Percentiles rank a stretch among this genome's conserved stretches.
phyloP scores from a whole-genome alignment of 768 basidiomycete genomes.

The Hypholoma fasciculare region DNA sequence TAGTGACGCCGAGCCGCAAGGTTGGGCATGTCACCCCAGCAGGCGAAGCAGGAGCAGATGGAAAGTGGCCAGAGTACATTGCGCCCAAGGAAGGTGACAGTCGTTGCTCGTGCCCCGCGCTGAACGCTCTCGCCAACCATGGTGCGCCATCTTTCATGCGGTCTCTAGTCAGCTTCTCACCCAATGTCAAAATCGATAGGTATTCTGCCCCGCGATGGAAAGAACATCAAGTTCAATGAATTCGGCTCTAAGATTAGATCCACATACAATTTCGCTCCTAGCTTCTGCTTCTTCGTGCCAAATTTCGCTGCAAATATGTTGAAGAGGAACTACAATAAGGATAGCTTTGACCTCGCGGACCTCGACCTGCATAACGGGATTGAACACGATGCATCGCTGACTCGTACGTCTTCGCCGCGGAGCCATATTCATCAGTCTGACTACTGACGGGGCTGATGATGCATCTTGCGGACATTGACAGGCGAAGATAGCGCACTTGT shows the following conservation, averaged over 20 bases:
- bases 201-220: conserved; percentile 65
- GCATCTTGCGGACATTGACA: conserved; percentile 19
- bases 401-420: conserved; percentile 40
- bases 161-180: background rate
- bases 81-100: conserved; percentile 64
- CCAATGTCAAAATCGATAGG: conserved; percentile 38
- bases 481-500: conserved; percentile 50
- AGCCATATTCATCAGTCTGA: background rate
- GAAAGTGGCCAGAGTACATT: conserved; percentile 69
- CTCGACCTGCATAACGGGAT: conserved; percentile 76
- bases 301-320: conserved; percentile 60
- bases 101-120: conserved; percentile 69
- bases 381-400: conserved; percentile 67
- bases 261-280: conserved; percentile 70
- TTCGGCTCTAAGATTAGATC: conserved; percentile 41
- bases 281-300: conserved; percentile 69
- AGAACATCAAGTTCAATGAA: conserved; percentile 64
- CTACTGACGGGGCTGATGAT: background rate
- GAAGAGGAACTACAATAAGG: conserved; percentile 54
- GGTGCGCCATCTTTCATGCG: conserved; percentile 40
- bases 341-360: conserved; percentile 65
- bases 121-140: conserved; percentile 85
- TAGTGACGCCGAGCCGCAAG: conserved; percentile 47
- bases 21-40: conserved; percentile 56
- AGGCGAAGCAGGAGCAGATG: conserved; percentile 56